These are phyloP conservation scores for Phytophthora macrochlamydospora DNA, from an alignment of 352 stramenopile genomes.

Conservation along the genomic window DNA sequence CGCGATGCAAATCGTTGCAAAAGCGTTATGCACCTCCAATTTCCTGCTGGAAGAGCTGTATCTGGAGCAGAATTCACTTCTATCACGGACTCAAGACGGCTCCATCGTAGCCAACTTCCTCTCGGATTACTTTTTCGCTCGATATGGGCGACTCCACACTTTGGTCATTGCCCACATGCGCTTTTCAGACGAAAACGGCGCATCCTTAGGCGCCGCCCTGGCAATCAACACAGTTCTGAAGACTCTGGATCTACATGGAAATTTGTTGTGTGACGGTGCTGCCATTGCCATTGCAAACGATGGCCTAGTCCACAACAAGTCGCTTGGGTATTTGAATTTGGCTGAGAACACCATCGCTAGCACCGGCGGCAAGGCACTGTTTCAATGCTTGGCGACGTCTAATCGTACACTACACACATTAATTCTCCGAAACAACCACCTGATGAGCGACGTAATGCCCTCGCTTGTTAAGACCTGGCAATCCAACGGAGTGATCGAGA, in stretches of 20 bases:
- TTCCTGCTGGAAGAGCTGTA: constrained; percentile 71
- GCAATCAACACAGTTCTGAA: constrained; percentile 63
- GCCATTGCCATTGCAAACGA: constrained; percentile 41
- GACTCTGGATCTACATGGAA: constrained; percentile 65
- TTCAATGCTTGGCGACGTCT: constrained; percentile 33
- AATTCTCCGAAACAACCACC: constrained; percentile 64
- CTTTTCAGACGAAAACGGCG: constrained; percentile 45
- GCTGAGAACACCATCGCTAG: constrained; percentile 66
- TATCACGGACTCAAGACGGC: constrained; percentile 32
- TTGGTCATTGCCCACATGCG: constrained; percentile 50
- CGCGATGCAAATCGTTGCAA: constrained; percentile 41
- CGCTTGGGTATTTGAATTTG: constrained; percentile 60
- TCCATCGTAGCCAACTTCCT: constrained; percentile 44
- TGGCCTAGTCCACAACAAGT: constrained; percentile 48
- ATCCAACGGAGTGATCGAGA: constrained; percentile 45
- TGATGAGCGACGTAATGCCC: constrained; percentile 57
- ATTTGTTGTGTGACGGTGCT: constrained; percentile 48
- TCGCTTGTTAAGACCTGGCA: constrained; percentile 38
- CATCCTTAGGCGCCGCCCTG: constrained; percentile 47
- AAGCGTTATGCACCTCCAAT: constrained; percentile 50
- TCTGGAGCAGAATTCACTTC: constrained; percentile 57
- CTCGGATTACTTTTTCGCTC: constrained; percentile 79
- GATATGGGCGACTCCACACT: constrained; percentile 59
- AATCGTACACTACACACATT: constrained; percentile 55
- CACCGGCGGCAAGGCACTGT: constrained; percentile 50